Base-by-base conservation (phyloP, 2,329 filamentous ascomycete species). In the Myriangium duriaei region DNA sequence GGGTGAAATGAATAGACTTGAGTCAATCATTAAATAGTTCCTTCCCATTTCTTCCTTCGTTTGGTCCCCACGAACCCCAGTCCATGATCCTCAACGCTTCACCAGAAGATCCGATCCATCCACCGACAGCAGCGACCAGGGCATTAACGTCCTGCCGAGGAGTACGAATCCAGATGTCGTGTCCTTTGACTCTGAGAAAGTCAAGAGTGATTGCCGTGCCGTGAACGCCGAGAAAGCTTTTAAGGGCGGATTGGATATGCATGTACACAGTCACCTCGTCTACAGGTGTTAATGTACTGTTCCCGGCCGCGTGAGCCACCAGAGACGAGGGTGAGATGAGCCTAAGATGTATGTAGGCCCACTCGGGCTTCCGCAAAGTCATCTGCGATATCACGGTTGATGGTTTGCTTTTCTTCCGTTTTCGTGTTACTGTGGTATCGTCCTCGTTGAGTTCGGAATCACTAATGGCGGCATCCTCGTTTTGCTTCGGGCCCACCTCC, bases 141-240 rank as follows among this genome's bases (percentile, higher is more conserved):
- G 68, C 64, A 1, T 61, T 63, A 5, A 77, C 58, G 48, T 84
- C 77, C 40, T 69, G 65, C 4, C 68, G 61, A 4, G 79, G 76
- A 6, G 83, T 55, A 12, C 81, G 66, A 34, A 85, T 55, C 76
- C 79, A 83, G 39, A 71, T 71, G 33, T 74, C 64, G 4, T 51
- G 49, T 1, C 61, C 65, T 3, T 72, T 59, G 0, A 77, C 61
- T 47, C 76, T 74, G 21, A 88, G 66, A 13, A 87, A 73, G 51
- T 88, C 83, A 40, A 86, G 53, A 1, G 76, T 62, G 3, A 87
- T 76, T 9, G 73, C 74, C 2, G 68, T 60, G 9, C 83, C 83
- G 0, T 73, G 76, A 12, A 74, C 59, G 13, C 83, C 83, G 1
- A 88, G 70, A 49, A 82, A 86, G 44, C 80, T 72, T 1, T 64